Evolutionary conservation across 2,329 filamentous ascomycete species (phyloP).

Genomic region (Cladophialophora yegresii): DNA sequence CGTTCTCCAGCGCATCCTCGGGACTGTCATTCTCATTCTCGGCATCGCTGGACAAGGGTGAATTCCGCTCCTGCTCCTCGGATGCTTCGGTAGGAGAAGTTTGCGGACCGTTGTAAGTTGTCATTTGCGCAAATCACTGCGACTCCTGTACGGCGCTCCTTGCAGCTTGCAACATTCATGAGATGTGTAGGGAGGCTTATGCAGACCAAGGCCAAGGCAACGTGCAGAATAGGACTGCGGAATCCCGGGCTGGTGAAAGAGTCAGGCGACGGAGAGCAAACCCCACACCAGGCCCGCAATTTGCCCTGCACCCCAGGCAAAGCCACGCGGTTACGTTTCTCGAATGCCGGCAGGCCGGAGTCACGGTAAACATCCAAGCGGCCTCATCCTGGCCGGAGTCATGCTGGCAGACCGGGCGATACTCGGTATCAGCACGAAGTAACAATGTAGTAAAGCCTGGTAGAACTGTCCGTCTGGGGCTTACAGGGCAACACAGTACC

Average conservation of each 20-base stretch:
- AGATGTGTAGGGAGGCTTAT: neutral
- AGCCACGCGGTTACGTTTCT: neutral
- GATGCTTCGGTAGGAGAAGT: conserved; percentile 27
- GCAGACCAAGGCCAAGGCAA: conserved; percentile 1
- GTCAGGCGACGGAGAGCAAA: conserved; percentile 2
- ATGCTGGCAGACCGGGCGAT: neutral
- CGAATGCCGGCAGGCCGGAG: conserved; percentile 1
- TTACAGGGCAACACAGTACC: neutral
- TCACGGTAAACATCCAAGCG: neutral
- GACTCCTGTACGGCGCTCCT: neutral
- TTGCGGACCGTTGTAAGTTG: conserved; percentile 22
- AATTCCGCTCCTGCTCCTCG: conserved; percentile 31
- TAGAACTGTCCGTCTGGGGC: neutral
- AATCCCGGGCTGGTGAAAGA: conserved; percentile 1
- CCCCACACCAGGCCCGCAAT: neutral
- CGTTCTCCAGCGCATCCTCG: conserved; percentile 19
- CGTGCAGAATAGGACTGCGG: neutral
- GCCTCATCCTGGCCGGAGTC: neutral
- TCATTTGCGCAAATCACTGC: conserved; percentile 20
- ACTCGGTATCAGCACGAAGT: neutral
- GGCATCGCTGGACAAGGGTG: conserved; percentile 28
- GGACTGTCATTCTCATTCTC: conserved; percentile 28
- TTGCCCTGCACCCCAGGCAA: neutral
- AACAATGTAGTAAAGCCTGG: neutral
- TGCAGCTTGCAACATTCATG: neutral